Base-by-base conservation (phyloP, 192 early-diverging fungal species). In the Dissophora globulifera region DNA sequence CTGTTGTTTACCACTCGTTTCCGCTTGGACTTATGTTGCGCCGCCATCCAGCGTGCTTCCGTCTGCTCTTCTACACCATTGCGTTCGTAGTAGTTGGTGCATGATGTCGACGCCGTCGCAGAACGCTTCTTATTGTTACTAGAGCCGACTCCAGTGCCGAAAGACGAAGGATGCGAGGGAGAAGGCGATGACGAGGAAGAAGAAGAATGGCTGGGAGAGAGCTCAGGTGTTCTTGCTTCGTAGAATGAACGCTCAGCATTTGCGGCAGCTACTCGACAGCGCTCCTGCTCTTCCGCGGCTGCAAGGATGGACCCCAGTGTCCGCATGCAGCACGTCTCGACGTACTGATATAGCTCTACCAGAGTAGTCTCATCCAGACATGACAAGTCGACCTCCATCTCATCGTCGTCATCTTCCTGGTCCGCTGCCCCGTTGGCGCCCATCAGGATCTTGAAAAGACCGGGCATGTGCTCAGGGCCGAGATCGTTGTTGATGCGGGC, bases 301-400 rank as follows among this genome's bases (percentile, higher is more conserved):
- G 57, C 58, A 29, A 76, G 46, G 30, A 76, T 66, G 2, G 58
- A 61, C 8, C 58, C 58, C 29, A 76, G 41, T 25, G 64, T 76
- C 52, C 67, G 72, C 64, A 76, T 75, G 22, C 63, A 66, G 52
- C 72, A 76, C 1, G 72, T 55, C 31, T 76, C 72, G 16, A 67
- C 72, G 33, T 76, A 76, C 40, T 76, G 72, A 35, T 76, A 67
- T 8, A 75, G 41, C 58, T 67, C 50, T 7, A 66, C 72, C 26
- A 76, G 64, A 26, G 72, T 67, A 0, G 64, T 47, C 29, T 76
- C 72, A 31, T 76, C 72, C 51, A 76, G 20, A 12, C 51, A 45
- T 15, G 72, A 60, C 33, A 76, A 40, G 26, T 76, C 71, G n/a
- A 76, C 72, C 38, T 76, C 72, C 63, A 76, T 55, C 15, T 76